Evolutionary conservation across 345 rosid genomes (phyloP), one percentile per base, ranked within the genome.

Genomic region (Euphorbia pulcherrima): DNA sequence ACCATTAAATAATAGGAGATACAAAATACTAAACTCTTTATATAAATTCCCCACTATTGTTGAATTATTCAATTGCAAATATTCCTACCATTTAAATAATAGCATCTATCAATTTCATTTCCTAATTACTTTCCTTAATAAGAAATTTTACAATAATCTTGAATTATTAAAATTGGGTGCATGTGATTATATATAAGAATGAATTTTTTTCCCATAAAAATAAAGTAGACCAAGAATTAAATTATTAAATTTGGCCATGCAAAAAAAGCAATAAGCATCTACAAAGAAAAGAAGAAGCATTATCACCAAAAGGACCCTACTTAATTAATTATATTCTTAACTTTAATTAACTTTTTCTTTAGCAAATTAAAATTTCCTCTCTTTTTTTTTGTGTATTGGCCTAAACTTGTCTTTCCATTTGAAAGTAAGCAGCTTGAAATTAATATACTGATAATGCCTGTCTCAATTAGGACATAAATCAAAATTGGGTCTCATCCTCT

Each of bases 341-440:
- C 71, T 77, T 77, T 74, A 50, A 7, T 28, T 41, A 46, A 20
- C 78, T 81, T 78, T 75, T 51, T 64, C 71, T 78, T 72, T 62
- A n/a, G 73, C 41, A 40, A 53, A 47, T 17, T 63, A 68, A 52
- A 68, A 56, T 60, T 68, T 65, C 69, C 46, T 0, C 62, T 68
- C 54, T 50, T 10, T 21, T 52, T 20, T 24, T 48, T 35, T 33
- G n/a, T 35, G 47, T 33, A 12, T 52, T 58, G 69, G 68, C 16
- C 78, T 78, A 30, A 44, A 64, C 78, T 64, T 68, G 76, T 52
- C 28, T 62, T 47, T 10, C 20, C 30, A 65, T 75, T 72, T 75
- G 11, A 33, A 17, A 13, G 52, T 63, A 41, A 6, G 12, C 47
- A 41, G 12, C 47, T 72, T 75, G 5, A 23, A 18, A 13, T 62